Conservation (phyloP, 83 land plant species). For the Picea engelmannii region DNA sequence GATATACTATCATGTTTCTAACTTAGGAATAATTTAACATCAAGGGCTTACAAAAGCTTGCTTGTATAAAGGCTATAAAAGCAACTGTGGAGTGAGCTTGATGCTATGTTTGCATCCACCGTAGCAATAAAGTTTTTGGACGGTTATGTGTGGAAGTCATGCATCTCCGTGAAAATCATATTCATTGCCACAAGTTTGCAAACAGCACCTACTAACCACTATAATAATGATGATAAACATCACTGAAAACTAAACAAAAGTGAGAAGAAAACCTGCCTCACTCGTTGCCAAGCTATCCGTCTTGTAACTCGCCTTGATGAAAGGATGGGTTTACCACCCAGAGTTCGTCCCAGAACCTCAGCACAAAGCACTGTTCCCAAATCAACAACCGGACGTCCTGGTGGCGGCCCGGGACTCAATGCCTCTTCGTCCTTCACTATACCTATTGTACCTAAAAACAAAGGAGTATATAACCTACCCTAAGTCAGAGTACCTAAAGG, state of each 20-base stretch:
- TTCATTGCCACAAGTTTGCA: background rate
- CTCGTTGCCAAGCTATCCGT: conserved; percentile 80
- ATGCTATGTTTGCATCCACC: background rate
- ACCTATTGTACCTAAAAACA: conserved; percentile 41
- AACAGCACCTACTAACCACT: background rate
- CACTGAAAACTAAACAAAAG: conserved; percentile 9
- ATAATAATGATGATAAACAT: background rate
- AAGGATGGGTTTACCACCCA: conserved; percentile 78
- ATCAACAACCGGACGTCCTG: conserved; percentile 67
- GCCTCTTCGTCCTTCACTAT: conserved; percentile 64
- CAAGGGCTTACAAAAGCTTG: background rate
- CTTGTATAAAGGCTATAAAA: background rate
- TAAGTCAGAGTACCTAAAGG: background rate
- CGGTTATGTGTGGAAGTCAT: background rate
- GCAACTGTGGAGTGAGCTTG: background rate
- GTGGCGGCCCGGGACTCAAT: conserved; percentile 16
- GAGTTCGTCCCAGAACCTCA: conserved; percentile 72
- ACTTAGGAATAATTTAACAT: background rate
- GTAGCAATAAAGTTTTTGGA: background rate
- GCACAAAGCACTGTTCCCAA: conserved; percentile 68
- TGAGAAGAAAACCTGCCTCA: conserved; percentile 84
- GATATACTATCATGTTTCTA: background rate
- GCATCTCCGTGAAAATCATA: background rate
- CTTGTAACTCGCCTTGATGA: conserved; percentile 60
- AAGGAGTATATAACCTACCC: background rate